Conservation (phyloP, 1,139 yeast genomes). For the Groenewaldozyma sp. region DNA sequence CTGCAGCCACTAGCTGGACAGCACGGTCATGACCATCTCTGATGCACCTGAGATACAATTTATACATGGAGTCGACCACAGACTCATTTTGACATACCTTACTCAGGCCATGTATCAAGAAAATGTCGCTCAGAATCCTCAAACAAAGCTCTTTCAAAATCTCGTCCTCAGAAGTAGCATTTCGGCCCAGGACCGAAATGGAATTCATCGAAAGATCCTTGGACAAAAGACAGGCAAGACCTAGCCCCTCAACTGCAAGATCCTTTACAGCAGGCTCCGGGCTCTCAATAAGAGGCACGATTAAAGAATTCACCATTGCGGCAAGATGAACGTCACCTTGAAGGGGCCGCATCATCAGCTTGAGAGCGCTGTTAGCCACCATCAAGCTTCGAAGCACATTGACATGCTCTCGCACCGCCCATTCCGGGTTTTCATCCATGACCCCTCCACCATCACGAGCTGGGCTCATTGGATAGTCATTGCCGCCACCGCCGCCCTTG, state of each 20-base stretch:
- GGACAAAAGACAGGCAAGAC: constrained; percentile 70
- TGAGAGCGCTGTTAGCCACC: constrained; percentile 63
- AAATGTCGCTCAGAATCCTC: constrained; percentile 65
- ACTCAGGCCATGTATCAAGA: constrained; percentile 65
- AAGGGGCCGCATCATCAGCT: constrained; percentile 55
- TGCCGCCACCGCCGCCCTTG: constrained; percentile 9
- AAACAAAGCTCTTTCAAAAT: constrained; percentile 53
- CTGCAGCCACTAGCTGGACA: constrained; percentile 75
- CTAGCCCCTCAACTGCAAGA: constrained; percentile 67
- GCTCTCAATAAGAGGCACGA: constrained; percentile 72
- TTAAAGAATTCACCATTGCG: constrained; percentile 65
- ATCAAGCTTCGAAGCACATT: constrained; percentile 55
- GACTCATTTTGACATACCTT: constrained; percentile 58
- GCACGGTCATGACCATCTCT: constrained; percentile 45
- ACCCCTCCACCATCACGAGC: constrained; percentile 20
- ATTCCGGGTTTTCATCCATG: constrained; percentile 23
- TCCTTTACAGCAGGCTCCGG: constrained; percentile 52
- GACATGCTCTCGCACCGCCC: constrained; percentile 16
- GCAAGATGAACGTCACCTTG: constrained; percentile 58
- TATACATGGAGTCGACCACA: constrained; percentile 55
- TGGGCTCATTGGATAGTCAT: neutral
- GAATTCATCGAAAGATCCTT: constrained; percentile 41
- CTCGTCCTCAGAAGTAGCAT: constrained; percentile 48
- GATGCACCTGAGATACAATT: constrained; percentile 59
- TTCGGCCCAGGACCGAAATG: neutral